Percentiles rank a stretch among this genome's conserved stretches.
Evolutionary conservation across 2,329 filamentous ascomycete species (phyloP).

Genomic region (Sporothrix brasiliensis): DNA sequence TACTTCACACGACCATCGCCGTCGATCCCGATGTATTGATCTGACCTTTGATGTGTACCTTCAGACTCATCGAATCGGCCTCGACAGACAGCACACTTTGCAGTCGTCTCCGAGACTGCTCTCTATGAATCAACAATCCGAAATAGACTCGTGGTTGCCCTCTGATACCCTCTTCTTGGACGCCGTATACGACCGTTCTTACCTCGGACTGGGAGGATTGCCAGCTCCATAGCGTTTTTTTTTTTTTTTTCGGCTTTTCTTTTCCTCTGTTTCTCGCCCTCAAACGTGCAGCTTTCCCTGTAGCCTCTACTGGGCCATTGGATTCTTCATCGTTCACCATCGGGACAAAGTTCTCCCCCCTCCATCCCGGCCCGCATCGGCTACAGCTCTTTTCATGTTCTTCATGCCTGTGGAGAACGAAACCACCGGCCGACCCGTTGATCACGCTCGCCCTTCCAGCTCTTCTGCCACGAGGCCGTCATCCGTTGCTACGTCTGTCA

Average conservation of each 20-base stretch:
- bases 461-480: slow-evolving; percentile 5
- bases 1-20: slow-evolving; percentile 7
- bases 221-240: background rate
- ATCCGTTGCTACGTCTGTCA: background rate
- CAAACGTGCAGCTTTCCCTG: background rate
- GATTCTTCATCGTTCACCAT: background rate
- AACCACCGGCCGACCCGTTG: background rate
- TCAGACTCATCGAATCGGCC: slow-evolving; percentile 10
- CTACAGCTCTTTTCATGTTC: background rate
- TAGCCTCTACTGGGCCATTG: background rate
- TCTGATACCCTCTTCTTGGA: background rate
- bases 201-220: background rate
- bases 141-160: background rate
- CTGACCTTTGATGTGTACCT: background rate
- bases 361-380: background rate
- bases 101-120: background rate
- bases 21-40: background rate
- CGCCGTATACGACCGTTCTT: background rate
- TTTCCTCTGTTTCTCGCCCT: background rate
- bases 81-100: background rate
- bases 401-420: slow-evolving; percentile 32
- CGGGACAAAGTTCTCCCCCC: background rate
- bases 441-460: background rate
- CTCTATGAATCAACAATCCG: background rate
- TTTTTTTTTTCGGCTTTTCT: background rate